Base-by-base conservation (phyloP, 2,329 filamentous ascomycete species). In the Chalaropsis ovoidea region DNA sequence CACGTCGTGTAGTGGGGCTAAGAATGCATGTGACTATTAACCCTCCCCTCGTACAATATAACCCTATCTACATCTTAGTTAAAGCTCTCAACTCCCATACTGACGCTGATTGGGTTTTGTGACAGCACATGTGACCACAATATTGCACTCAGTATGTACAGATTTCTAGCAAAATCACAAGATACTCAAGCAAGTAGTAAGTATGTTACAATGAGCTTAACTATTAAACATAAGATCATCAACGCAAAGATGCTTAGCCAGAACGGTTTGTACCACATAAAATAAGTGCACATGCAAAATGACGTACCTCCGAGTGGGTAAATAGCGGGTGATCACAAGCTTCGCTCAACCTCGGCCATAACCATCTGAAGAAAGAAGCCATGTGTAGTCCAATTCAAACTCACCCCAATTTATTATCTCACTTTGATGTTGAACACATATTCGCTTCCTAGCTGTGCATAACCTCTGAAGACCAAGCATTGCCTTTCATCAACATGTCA, bases 401-500 rank as follows among this genome's bases (percentile, higher is more conserved):
- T 35, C 1, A 49, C 11, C 8, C 22, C 19, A 22, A 24, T 35
- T 58, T 19, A 35, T 8, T n/a, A 39, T 19, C 15, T 19, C 27
- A 10, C n/a, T 17, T 58, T 10, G 6, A 35, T 35, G 19, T n/a
- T 39, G 24, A 10, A 17, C 4, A 35, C 54, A 35, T 39, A 31
- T 58, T 10, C 31, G n/a, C 31, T 11, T 19, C 31, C 43, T 8
- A n/a, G 43, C 8, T 39, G 35, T 11, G 3, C 22, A 58, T n/a
- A 35, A 39, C 8, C 1, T 58, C 54, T 39, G 17, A 8, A 35
- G 2, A 58, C n/a, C 15, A 17, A 47, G 5, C 15, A 47, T 47
- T 39, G 27, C 11, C 19, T 19, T 27, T 19, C 45, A 58, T 22
- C 52, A 45, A n/a, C 19, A 78, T 78, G 77, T 73, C 76, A 45